Evolutionary conservation across 129 eudicot species (phyloP).

Genomic region (carrot (Daucus carota)): DH1_v3.0 NC_030387.2:13404501-13405000

Average conservation of each 20-base stretch:
- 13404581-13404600: not conserved
- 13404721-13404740: conserved; percentile 64
- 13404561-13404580: not conserved
- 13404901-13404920: not conserved
- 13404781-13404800: not conserved
- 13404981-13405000: not conserved
- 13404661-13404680: conserved; percentile 83
- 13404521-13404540: not conserved
- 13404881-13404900: not conserved
- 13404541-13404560: not conserved
- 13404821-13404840: not conserved
- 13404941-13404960: not conserved
- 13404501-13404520: not conserved
- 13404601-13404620: not conserved
- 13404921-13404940: not conserved
- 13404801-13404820: not conserved
- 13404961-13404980: not conserved
- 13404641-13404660: conserved; percentile 14
- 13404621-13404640: not conserved
- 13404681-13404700: conserved; percentile 88
- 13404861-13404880: not conserved
- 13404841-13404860: not conserved
- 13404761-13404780: not conserved
- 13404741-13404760: conserved; percentile 14
- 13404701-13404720: conserved; percentile 95